These are phyloP conservation scores for Neonectria neomacrospora DNA, from an alignment of 2,329 filamentous ascomycete genomes.

Conservation along the genomic window DNA sequence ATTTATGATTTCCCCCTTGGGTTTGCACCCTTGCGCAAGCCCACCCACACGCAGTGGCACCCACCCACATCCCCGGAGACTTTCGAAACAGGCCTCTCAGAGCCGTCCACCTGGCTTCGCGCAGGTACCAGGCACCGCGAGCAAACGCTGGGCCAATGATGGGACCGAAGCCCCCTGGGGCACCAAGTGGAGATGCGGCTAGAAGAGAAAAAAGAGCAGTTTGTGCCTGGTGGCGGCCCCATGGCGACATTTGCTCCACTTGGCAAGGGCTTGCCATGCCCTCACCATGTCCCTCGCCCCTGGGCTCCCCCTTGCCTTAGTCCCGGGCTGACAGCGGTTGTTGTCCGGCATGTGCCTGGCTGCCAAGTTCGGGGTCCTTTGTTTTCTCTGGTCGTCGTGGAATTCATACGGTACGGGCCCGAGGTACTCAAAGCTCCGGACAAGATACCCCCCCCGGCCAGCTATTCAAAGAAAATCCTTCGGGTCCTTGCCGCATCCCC, in stretches of 20 bases:
- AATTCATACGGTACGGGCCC: constrained; percentile 33
- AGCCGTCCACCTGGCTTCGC: constrained; percentile 53
- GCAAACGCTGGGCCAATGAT: constrained; percentile 47
- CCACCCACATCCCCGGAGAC: constrained; percentile 27
- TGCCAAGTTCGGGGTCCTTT: constrained; percentile 24
- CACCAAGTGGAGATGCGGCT: constrained; percentile 33
- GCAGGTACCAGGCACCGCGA: constrained; percentile 56
- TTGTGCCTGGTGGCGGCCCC: constrained; percentile 29
- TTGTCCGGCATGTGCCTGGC: constrained; percentile 28
- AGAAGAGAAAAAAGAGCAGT: constrained; percentile 43
- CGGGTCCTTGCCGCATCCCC: constrained; percentile 8
- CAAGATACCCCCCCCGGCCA: too few relatives aligned
- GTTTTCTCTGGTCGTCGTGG: constrained; percentile 12
- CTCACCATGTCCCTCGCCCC: constrained; percentile 20
- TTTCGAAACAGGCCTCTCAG: constrained; percentile 50
- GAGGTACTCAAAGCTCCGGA: constrained; percentile 15
- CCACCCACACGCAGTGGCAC: constrained; percentile 7
- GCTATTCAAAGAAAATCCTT: constrained; percentile 6
- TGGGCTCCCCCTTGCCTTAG: constrained; percentile 26
- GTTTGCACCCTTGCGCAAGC: background rate
- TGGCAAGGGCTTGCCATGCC: constrained; percentile 20
- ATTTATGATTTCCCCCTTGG: constrained; percentile 11
- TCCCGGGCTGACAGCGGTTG: constrained; percentile 37
- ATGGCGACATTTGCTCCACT: constrained; percentile 30
- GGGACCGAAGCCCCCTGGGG: constrained; percentile 15